Evolutionary conservation across 2,329 filamentous ascomycete species (phyloP), one percentile per base, ranked within the genome.

Genomic region (Claviceps sp.): DNA sequence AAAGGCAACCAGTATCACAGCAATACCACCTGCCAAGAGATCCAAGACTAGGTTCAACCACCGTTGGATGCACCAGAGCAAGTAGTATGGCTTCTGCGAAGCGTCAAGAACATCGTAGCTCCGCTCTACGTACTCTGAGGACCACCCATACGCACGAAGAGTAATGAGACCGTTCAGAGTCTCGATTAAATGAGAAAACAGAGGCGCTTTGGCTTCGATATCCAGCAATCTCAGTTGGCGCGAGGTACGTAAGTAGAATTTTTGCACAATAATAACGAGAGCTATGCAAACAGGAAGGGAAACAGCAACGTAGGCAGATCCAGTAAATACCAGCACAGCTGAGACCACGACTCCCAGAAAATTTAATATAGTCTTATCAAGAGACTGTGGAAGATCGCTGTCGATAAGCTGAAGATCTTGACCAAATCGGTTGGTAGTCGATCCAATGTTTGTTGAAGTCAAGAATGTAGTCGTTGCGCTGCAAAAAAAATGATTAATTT

Each of bases 151-250:
- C 0, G 69, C 68, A 1, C 70, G 64, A 7, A 71, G 64, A 22
- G 55, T 60, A 0, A 56, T 48, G 1, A 61, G 38, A 1, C 63
- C 62, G 8, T 36, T 66, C 63, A 8, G 66, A 45, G 66, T 65
- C 53, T 73, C 69, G 5, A 71, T 52, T n/a, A 72, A 65, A 40
- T 58, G 64, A 0, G 64, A 64, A 26, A 61, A 73, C 0, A 80
- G 64, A 0, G 70, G 72, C 0, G 75, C 68, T 45, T 73, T 73
- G 1, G 75, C 69, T 55, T 80, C 75, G 1, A 80, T 65, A 46
- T 80, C 77, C 17, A 80, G 60, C n/a, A 74, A 66, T 38, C 76
- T 71, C 3, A 81, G 62, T 55, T 79, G 78, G 0, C 77, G 69
- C 0, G 76, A 79, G 0, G 77, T 79, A 4, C 72, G 68, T 1